These are phyloP conservation scores for Coriolopsis trogii DNA, from an alignment of 1,284 basidiomycete genomes.

Conservation along the genomic window DNA sequence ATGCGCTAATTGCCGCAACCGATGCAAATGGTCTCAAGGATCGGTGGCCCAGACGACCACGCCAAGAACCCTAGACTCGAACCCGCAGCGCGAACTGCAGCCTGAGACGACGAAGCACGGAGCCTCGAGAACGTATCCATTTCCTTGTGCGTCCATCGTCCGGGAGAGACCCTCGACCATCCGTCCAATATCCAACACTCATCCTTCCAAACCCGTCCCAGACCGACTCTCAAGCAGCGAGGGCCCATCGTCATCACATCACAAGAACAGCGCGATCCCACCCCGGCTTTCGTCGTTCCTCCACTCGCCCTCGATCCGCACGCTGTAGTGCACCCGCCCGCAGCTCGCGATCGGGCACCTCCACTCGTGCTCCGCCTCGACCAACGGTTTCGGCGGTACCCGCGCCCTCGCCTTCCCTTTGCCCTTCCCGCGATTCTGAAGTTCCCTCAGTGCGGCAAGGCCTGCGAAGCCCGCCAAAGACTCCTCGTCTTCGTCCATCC, in stretches of 20 bases:
- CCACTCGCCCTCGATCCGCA: constrained; percentile 58
- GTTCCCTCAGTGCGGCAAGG: no score
- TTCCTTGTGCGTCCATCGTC: no score
- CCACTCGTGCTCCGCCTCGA: constrained; percentile 59
- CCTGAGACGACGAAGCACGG: no score
- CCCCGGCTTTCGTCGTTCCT: constrained; percentile 44
- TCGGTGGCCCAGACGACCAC: no score
- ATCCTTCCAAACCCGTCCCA: background rate
- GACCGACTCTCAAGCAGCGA: background rate
- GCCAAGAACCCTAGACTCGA: no score
- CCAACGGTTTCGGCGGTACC: constrained; percentile 28
- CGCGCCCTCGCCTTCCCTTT: constrained; percentile 42
- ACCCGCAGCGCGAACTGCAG: no score
- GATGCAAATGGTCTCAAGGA: no score
- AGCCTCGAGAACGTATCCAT: no score
- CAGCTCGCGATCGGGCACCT: constrained; percentile 64
- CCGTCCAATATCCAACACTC: no score
- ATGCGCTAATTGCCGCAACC: no score
- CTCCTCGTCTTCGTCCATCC: background rate
- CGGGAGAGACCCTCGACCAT: no score
- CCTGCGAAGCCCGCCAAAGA: no score
- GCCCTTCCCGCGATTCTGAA: constrained; percentile 29
- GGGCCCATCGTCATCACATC: background rate
- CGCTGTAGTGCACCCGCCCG: constrained; percentile 54
- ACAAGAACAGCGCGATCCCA: constrained; percentile 52